Evolutionary conservation across 2,329 filamentous ascomycete species (phyloP).

Genomic region (Pseudogymnoascus sp.): DNA sequence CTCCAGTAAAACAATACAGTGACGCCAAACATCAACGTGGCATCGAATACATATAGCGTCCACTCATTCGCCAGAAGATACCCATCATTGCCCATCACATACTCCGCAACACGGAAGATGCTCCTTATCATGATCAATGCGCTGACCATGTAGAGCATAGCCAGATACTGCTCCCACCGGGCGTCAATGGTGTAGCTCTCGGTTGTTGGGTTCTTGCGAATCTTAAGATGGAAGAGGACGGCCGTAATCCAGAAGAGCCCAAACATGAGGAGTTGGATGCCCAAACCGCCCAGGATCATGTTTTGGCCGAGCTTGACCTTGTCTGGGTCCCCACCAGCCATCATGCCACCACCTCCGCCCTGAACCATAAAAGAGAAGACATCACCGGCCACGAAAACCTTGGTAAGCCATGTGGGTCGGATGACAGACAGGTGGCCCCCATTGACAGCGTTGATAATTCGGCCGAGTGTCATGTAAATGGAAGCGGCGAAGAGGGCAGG

Average conservation of each 20-base stretch:
- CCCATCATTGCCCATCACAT: constrained; percentile 35
- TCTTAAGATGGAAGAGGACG: constrained; percentile 20
- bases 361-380: constrained; percentile 47
- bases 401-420: constrained; percentile 40
- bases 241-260: constrained; percentile 46
- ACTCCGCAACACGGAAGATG: constrained; percentile 43
- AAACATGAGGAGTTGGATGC: constrained; percentile 52
- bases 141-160: constrained; percentile 36
- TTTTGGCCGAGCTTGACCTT: constrained; percentile 37
- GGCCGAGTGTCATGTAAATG: constrained; percentile 27
- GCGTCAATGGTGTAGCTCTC: constrained; percentile 11
- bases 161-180: constrained; percentile 32
- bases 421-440: constrained; percentile 35
- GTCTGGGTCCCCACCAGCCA: constrained; percentile 24
- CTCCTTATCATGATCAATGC: constrained; percentile 40
- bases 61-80: constrained; percentile 37
- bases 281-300: constrained; percentile 49
- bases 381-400: constrained; percentile 49
- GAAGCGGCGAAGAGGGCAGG: constrained; percentile 28
- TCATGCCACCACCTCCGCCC: constrained; percentile 36
- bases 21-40: constrained; percentile 35
- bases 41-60: constrained; percentile 39
- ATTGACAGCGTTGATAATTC: constrained; percentile 24
- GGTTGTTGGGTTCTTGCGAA: constrained; percentile 16
- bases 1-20: constrained; percentile 29